Evolutionary conservation across 1,139 yeast species (phyloP), one percentile per base, ranked within the genome.

Genomic region (Candida neerlandica): DNA sequence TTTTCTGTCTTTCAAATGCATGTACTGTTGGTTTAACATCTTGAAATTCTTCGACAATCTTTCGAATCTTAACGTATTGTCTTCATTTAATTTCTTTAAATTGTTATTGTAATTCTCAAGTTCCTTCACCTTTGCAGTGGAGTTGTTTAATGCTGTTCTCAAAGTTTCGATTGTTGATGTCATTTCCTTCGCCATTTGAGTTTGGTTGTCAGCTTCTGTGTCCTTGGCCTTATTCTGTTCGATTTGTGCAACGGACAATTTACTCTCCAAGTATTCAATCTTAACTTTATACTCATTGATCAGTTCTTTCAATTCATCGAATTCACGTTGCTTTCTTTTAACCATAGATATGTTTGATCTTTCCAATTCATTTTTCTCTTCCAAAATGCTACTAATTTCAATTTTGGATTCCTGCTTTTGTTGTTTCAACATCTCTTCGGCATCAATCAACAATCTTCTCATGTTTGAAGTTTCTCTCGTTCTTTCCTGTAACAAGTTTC

Each of bases 391-490:
- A 5, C 58, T 55, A 27, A 75, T 47, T 47, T 74, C 77, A 9
- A 51, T 48, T 45, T 63, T 65, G 40, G 63, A 56, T 12, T 72
- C 75, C 1, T 57, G 56, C 23, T 80, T 69, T 50, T 80, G 80
- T 5, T 62, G 57, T 41, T 77, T 80, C 47, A 81, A 78, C 43
- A 75, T 77, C 43, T 82, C 85, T 57, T 90, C 94, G 4, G 82
- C 77, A 43, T 89, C 96, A 43, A 82, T 66, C 23, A 90, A 63
- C 37, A 90, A 66, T 53, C 89, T 73, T 55, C 96, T 78, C 68
- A 90, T 80, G 0, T 90, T 84, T 3, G 85, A 75, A 0, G 91
- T 77, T 66, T 94, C 98, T 45, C 92, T 75, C 0, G 86, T 82
- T 54, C 96, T 80, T 57, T 91, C 97, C 59, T 86, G 94, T 7